A percentile compares a stretch with the other conserved stretches of the same genome.
Evolutionary conservation across 176 grass and related monocot genomes (phyloP).

Genomic region (Stipa capillata): DNA sequence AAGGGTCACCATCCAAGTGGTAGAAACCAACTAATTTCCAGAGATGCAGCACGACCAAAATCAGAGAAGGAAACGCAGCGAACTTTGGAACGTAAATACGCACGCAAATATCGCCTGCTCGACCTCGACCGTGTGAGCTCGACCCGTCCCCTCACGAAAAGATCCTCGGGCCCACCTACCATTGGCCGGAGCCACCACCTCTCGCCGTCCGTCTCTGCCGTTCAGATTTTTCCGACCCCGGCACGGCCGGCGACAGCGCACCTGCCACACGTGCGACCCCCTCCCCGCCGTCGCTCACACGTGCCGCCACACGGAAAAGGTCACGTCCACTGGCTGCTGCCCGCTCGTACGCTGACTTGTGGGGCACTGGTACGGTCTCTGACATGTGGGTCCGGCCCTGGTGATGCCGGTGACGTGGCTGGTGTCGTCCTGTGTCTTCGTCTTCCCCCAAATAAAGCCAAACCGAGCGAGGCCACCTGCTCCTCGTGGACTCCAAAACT

Average conservation of each 20-base stretch:
- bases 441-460: constrained; percentile 34
- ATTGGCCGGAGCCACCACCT: neutral
- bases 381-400: neutral
- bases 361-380: neutral
- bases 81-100: too few relatives aligned
- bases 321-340: neutral
- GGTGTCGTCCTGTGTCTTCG: neutral
- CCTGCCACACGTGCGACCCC: neutral
- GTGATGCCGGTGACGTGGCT: neutral
- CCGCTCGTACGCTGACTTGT: neutral
- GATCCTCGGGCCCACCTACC: neutral
- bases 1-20: constrained; percentile 1
- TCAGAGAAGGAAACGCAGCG: neutral
- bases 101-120: constrained; percentile 1
- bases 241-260: neutral
- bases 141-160: neutral
- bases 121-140: too few relatives aligned
- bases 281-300: constrained; percentile 16
- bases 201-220: constrained; percentile 4
- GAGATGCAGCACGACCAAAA: neutral
- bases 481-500: constrained; percentile 31
- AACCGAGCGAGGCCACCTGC: constrained; percentile 12
- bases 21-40: neutral
- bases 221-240: constrained; percentile 14
- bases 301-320: neutral